Evolutionary conservation across 2,329 filamentous ascomycete genomes (phyloP).

Genomic region (Colletotrichum cereale): DNA sequence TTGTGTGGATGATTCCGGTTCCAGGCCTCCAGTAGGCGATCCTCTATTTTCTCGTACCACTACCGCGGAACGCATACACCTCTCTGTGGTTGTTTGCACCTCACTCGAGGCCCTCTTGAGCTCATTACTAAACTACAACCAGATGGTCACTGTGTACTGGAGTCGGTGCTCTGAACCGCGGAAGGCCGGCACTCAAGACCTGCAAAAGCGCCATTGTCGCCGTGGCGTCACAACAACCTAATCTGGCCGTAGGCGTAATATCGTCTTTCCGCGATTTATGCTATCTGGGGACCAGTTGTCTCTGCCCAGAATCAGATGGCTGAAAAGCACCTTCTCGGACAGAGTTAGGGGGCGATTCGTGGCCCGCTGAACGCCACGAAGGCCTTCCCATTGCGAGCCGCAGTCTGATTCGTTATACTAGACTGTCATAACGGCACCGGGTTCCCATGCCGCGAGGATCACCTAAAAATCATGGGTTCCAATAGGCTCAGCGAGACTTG

Average conservation of each 20-base stretch:
- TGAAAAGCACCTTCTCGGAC: conserved; percentile 56
- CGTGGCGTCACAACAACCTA: conserved; percentile 57
- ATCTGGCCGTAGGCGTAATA: conserved; percentile 52
- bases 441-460: not conserved
- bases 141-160: conserved; percentile 57
- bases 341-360: conserved; percentile 49
- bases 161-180: conserved; percentile 52
- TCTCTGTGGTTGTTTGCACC: conserved; percentile 49
- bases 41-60: conserved; percentile 58
- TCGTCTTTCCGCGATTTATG: conserved; percentile 53
- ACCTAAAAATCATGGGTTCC: conserved; percentile 35
- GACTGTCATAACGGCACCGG: not conserved
- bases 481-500: conserved; percentile 43
- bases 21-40: conserved; percentile 56
- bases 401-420: conserved; percentile 43
- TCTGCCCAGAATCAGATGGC: conserved; percentile 49
- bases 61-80: conserved; percentile 54
- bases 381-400: conserved; percentile 31
- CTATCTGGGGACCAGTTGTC: conserved; percentile 45
- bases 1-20: conserved; percentile 54
- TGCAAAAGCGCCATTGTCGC: conserved; percentile 57
- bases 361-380: conserved; percentile 37
- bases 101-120: conserved; percentile 46
- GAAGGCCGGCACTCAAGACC: conserved; percentile 56
- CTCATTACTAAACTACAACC: conserved; percentile 49